These are phyloP conservation scores for Cyberlindnera mrakii DNA, from an alignment of 805 yeast species.

Conservation along the genomic window DNA sequence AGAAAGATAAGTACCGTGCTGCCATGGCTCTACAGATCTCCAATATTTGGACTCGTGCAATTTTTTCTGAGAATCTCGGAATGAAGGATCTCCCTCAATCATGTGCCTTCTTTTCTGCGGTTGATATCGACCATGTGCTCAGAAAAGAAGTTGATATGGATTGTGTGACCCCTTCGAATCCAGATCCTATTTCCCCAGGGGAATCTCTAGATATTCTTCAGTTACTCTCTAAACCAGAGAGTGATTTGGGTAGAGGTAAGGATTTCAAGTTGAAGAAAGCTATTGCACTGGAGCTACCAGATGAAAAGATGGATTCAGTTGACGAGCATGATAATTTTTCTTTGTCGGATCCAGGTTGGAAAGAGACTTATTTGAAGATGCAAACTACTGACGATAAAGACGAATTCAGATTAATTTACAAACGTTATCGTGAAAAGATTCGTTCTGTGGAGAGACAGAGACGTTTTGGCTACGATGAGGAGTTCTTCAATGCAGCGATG, in stretches of 20 bases:
- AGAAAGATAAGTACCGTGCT: slow-evolving; percentile 66
- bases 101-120: slow-evolving; percentile 92
- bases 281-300: slow-evolving; percentile 1
- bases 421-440: slow-evolving; percentile 1
- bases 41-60: slow-evolving; percentile 93
- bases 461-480: neutral
- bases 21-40: slow-evolving; percentile 84
- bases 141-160: slow-evolving; percentile 91
- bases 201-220: slow-evolving; percentile 59
- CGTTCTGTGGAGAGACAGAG: neutral
- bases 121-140: slow-evolving; percentile 82
- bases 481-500: neutral
- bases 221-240: slow-evolving; percentile 38
- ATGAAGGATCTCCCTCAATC: slow-evolving; percentile 86
- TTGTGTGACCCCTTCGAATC: slow-evolving; percentile 88
- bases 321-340: slow-evolving; percentile 1
- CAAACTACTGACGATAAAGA: slow-evolving; percentile 5
- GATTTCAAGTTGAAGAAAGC: slow-evolving; percentile 4
- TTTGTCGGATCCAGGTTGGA: slow-evolving; percentile 10
- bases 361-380: slow-evolving; percentile 12
- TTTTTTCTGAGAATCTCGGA: slow-evolving; percentile 90
- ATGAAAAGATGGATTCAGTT: neutral
- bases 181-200: slow-evolving; percentile 67
- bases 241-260: slow-evolving; percentile 13
- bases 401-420: slow-evolving; percentile 5